These are phyloP conservation scores for Batkoa obscura DNA, from an alignment of 371 early-diverging fungal genomes.

Conservation along the genomic window DNA sequence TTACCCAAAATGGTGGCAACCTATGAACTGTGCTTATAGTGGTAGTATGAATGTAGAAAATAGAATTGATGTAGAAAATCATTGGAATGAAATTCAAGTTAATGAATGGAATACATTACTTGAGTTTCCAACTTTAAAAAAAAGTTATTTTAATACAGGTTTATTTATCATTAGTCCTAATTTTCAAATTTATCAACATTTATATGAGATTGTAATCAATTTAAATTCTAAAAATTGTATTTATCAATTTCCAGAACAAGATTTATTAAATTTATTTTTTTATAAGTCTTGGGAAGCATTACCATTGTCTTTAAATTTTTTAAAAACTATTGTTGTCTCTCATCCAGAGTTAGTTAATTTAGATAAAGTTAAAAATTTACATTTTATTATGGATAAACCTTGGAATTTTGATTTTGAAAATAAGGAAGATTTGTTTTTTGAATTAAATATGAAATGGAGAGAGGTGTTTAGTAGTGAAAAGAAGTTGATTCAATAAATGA, in stretches of 20 bases:
- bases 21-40: neutral
- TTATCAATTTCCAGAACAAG: slow-evolving; percentile 3
- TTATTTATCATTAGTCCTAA: neutral
- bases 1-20: neutral
- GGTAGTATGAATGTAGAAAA: neutral
- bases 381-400: slow-evolving; percentile 5
- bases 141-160: neutral
- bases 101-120: neutral
- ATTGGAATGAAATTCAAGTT: neutral
- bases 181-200: neutral
- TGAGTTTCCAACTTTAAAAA: neutral
- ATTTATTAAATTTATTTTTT: neutral
- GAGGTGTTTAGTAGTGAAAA: too few species aligned
- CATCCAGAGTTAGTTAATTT: neutral
- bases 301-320: neutral
- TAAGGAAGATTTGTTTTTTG: too few species aligned
- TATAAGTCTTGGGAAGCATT: neutral
- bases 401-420: too few species aligned
- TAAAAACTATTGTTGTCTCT: neutral
- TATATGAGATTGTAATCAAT: neutral
- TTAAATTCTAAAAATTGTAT: neutral
- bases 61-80: too few species aligned
- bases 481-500: too few species aligned
- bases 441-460: too few species aligned
- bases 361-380: neutral